Base-by-base conservation (phyloP, 2,329 filamentous ascomycete genomes). In the Chaetomium sp. region DNA sequence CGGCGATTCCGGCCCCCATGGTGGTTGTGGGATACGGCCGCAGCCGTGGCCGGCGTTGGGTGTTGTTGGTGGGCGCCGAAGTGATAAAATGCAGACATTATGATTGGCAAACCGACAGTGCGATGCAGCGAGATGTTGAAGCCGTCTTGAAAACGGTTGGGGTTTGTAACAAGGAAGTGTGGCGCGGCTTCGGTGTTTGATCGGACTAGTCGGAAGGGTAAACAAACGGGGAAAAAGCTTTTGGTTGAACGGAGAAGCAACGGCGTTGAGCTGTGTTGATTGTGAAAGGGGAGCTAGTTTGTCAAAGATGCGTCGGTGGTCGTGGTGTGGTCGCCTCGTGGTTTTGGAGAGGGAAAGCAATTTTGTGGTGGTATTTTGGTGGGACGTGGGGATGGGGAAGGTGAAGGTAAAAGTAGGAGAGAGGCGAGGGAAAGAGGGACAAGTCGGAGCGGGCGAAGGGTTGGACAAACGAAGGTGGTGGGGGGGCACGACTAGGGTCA, bases 1-100 rank as follows among this genome's bases (percentile, higher is more conserved):
- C 92, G 84, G 68, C 92, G 87, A 71, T 88, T 91, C 67, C 92
- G 89, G 66, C 89, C 87, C 67, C 84, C 86, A 72, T 94, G 88
- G 74, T 92, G 87, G 72, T 82, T 87, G 76, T 94, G 88, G 61
- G 85, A 79, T 66, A 79, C 72, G 43, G 74, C 76, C 65, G 76
- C 78, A 55, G 78, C 74, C 54, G 76, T 72, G 60, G 76, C 72
- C 48, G 84, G 76, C 58, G 79, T 79, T 60, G 77, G 75, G 63
- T 82, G 78, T 65, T 79, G 79, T 63, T 80, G 75, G 69, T 84
- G 81, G 61, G 78, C 71, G 69, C 78, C 78, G 74, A 77, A 84
- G 68, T 81, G 78, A 69, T 84, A 85, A 72, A 84, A 86, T 68
- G 79, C 76, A 73, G 83, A 81, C 82, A 86, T 85, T 62, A 62